These are phyloP conservation scores for Phylloporus scabripes DNA, from an alignment of 768 basidiomycete genomes.

Conservation along the genomic window DNA sequence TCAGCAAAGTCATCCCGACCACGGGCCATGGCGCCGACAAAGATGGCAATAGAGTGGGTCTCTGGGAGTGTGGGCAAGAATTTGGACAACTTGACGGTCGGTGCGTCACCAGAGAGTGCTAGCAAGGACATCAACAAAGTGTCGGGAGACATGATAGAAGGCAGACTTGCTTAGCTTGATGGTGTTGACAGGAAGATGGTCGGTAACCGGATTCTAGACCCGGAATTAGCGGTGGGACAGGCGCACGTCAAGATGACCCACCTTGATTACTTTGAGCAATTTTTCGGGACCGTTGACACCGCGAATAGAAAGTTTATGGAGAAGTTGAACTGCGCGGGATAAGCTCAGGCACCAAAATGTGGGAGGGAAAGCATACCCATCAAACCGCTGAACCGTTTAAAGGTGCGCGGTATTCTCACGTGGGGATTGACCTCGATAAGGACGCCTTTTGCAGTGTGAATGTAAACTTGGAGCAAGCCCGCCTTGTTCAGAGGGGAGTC, in stretches of 20 bases:
- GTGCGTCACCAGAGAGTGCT: slow-evolving; percentile 93
- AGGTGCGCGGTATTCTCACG: slow-evolving; percentile 95
- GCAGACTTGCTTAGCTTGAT: slow-evolving; percentile 81
- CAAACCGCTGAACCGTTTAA: slow-evolving; percentile 96
- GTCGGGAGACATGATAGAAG: background rate
- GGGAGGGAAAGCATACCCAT: slow-evolving; percentile 65
- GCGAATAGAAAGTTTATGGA: slow-evolving; percentile 92
- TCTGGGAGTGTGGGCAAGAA: slow-evolving; percentile 84
- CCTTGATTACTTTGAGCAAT: slow-evolving; percentile 94
- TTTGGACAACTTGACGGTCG: slow-evolving; percentile 68
- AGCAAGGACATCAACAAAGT: slow-evolving; percentile 7
- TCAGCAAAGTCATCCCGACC: slow-evolving; percentile 98
- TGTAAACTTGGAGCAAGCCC: slow-evolving; percentile 93
- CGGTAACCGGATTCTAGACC: slow-evolving; percentile 81
- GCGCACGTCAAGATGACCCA: slow-evolving; percentile 27
- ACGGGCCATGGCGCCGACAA: slow-evolving; percentile 97
- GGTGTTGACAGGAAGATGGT: slow-evolving; percentile 93
- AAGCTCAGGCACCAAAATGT: background rate
- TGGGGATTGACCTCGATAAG: slow-evolving; percentile 98
- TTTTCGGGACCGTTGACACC: slow-evolving; percentile 97
- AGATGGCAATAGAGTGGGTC: slow-evolving; percentile 87
- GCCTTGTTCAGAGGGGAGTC: slow-evolving; percentile 99
- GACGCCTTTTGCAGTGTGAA: slow-evolving; percentile 93
- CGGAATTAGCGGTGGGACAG: slow-evolving; percentile 1
- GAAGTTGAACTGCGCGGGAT: slow-evolving; percentile 71